Evolutionary conservation across 78 protist species (phyloP), one percentile per base, ranked within the genome.

Genomic region (Salpingoeca rosetta): DNA sequence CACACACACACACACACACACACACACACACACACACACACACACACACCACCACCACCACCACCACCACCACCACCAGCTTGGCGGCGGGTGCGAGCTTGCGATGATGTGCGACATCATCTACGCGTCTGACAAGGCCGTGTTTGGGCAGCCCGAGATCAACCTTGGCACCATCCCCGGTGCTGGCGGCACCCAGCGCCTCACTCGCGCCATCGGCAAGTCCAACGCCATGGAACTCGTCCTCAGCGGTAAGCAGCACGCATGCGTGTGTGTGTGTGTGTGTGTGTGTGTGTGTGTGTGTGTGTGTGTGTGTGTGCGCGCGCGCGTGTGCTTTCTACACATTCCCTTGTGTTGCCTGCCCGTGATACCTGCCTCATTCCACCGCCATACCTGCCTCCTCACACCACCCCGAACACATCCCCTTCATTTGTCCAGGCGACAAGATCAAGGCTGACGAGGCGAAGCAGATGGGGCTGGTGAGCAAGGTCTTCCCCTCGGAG

Each of bases 41-140:
- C n/a, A n/a, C n/a, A n/a, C n/a, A n/a, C n/a, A n/a, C n/a, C n/a
- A n/a, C n/a, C n/a, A n/a, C n/a, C n/a, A n/a, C n/a, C n/a, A n/a
- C n/a, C n/a, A n/a, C n/a, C n/a, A n/a, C n/a, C n/a, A n/a, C n/a
- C 44, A 44, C 37, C 28, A 17, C 1, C 39, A 83, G 85, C 84
- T 96, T 25, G 99, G 99, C 28, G 99, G 99, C 37, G 99, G 99
- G 56, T 96, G 98, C 83, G 99, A 97, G 89, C 88, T 96, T 31
- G 98, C 98, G 28, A 95, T 96, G 98, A 92, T 93, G 92, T 95
- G 98, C 90, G 98, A 96, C 86, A 87, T 95, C 40, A 93, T 96
- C 81, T 85, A 91, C 40, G 94, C 95, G 39, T 84, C 93, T 41
- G 93, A 90, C 73, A 88, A 92, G 44, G 97, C 98, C 36, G 57